Percentiles rank a stretch among this genome's conserved stretches.
phyloP scores from a whole-genome alignment of 2,329 filamentous ascomycete species.

The Gnomoniopsis smithogilvyi region DNA sequence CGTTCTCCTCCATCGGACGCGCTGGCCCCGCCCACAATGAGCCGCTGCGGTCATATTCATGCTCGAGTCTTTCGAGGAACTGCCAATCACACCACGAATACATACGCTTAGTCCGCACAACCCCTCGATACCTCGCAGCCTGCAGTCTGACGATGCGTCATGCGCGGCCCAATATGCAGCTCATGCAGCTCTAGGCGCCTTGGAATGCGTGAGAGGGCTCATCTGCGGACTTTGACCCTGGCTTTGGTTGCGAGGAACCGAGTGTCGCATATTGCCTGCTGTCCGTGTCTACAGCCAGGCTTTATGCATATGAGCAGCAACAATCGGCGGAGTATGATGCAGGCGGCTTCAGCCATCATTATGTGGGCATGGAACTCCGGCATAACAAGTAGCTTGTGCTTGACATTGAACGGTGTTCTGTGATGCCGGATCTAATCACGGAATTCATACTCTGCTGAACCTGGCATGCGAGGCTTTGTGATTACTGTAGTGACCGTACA shows the following conservation, averaged over 20 bases:
- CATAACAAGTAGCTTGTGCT: no score
- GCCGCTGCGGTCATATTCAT: background rate
- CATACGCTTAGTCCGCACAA: background rate
- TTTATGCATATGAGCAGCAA: background rate
- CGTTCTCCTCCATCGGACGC: background rate
- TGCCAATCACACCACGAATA: background rate
- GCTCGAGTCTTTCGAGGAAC: background rate
- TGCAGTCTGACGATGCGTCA: background rate
- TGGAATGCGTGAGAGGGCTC: background rate
- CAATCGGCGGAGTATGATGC: no score
- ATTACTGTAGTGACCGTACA: no score
- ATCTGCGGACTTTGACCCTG: background rate
- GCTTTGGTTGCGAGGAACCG: background rate
- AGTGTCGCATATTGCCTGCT: background rate
- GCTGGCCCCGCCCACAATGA: background rate
- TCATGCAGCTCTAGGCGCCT: conserved; percentile 3
- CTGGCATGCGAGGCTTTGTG: no score
- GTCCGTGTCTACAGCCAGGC: background rate
- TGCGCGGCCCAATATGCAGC: background rate
- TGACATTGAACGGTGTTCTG: no score
- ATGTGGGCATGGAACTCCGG: no score
- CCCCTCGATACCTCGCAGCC: background rate
- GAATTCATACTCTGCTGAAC: no score
- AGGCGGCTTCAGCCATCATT: no score
- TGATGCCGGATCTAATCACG: no score